phyloP scores from a whole-genome alignment of 495 filamentous ascomycete species.

The Neurospora sp. region DNA sequence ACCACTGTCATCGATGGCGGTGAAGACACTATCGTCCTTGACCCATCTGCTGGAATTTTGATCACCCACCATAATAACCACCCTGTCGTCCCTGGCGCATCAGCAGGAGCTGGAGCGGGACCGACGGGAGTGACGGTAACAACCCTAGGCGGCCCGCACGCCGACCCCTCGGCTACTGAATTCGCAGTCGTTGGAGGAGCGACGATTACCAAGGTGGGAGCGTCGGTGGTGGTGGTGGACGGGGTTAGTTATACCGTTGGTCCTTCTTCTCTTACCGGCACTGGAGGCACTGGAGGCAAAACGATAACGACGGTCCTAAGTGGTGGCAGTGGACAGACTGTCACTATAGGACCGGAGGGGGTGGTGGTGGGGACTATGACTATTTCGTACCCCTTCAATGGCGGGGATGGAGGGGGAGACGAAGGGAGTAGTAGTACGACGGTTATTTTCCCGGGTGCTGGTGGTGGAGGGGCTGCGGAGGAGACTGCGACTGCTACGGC shows the following conservation, averaged over 20 bases:
- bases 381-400: slow-evolving; percentile 28
- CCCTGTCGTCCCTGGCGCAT: not conserved
- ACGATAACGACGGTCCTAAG: slow-evolving; percentile 33
- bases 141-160: slow-evolving; percentile 30
- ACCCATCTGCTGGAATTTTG: slow-evolving; percentile 29
- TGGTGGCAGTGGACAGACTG: slow-evolving; percentile 31
- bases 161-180: slow-evolving; percentile 23
- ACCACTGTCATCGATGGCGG: slow-evolving; percentile 25
- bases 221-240: slow-evolving; percentile 39
- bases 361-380: slow-evolving; percentile 34
- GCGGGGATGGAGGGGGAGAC: not conserved
- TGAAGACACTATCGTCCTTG: slow-evolving; percentile 36
- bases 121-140: slow-evolving; percentile 1
- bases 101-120: not conserved
- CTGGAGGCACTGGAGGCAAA: slow-evolving; percentile 2
- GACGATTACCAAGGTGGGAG: slow-evolving; percentile 37
- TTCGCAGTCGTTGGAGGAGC: slow-evolving; percentile 37
- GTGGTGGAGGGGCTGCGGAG: not conserved
- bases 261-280: not conserved
- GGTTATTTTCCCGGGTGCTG: not conserved
- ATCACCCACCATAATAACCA: slow-evolving; percentile 17
- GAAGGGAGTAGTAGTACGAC: not conserved
- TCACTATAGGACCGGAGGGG: slow-evolving; percentile 38
- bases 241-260: slow-evolving; percentile 36
- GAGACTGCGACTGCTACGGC: not conserved